A percentile compares a stretch with the other conserved stretches of the same genome.
phyloP scores from a whole-genome alignment of 257 asterid species.

The Osmanthus fragrans region DNA sequence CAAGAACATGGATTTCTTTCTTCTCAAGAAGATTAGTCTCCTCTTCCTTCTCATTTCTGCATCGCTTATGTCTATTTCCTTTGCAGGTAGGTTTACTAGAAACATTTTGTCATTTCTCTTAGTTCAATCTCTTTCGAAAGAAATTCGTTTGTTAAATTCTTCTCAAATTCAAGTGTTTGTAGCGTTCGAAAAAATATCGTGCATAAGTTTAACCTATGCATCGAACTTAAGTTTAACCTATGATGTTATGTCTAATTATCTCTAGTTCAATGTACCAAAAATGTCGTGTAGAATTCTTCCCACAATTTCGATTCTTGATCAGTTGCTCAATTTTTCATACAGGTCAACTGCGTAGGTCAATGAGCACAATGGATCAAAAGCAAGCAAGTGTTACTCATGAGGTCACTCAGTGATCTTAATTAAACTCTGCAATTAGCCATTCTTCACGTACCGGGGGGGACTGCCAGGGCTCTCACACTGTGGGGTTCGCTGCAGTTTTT shows the following conservation, averaged over 20 bases:
- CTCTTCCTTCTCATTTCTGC: constrained; percentile 69
- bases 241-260: too few relatives aligned
- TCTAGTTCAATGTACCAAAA: background rate
- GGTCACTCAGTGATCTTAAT: constrained; percentile 24
- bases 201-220: background rate
- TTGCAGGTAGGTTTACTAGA: constrained; percentile 51
- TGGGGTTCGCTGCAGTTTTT: too few relatives aligned
- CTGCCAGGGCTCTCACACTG: too few relatives aligned
- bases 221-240: background rate
- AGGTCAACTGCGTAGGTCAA: constrained; percentile 32
- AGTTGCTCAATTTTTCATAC: background rate
- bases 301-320: background rate
- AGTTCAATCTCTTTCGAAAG: background rate
- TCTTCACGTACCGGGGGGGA: too few relatives aligned
- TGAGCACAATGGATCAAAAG: constrained; percentile 17
- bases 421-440: background rate
- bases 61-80: constrained; percentile 52
- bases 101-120: background rate
- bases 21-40: constrained; percentile 51
- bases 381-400: constrained; percentile 22
- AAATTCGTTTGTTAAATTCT: background rate
- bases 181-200: background rate
- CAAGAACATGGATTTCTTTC: background rate
- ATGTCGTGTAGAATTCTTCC: too few relatives aligned
- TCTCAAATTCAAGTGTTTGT: background rate